A percentile compares a stretch with the other conserved stretches of the same genome.
Evolutionary conservation across 2,329 filamentous ascomycete genomes (phyloP).

Genomic region (Samsoniella hepiali): DNA sequence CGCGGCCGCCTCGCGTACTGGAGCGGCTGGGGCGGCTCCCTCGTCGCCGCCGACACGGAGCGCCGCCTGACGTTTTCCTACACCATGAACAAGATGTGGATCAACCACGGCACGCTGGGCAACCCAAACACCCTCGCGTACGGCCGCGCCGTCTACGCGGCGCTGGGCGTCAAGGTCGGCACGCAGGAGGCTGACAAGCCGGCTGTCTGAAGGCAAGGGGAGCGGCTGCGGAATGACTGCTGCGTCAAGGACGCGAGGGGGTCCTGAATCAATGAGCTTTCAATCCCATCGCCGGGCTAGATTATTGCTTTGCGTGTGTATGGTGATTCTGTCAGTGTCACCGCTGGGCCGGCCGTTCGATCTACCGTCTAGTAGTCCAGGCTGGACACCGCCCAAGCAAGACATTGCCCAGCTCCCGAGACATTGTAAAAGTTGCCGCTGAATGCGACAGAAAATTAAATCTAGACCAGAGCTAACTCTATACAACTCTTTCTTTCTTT

Average conservation of each 20-base stretch:
- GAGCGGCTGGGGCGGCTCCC: conserved; percentile 45
- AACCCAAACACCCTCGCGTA: conserved; percentile 11
- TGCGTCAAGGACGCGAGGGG: not conserved
- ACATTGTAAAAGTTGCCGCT: no score
- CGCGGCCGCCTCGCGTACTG: conserved; percentile 36
- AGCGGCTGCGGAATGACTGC: not conserved
- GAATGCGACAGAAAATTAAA: no score
- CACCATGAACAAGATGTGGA: conserved; percentile 44
- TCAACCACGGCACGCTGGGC: conserved; percentile 3
- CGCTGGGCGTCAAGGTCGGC: conserved; percentile 9
- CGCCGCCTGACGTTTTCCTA: conserved; percentile 41
- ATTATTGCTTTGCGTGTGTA: no score
- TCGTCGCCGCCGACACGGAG: conserved; percentile 42
- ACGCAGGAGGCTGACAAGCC: not conserved
- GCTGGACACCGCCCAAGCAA: no score
- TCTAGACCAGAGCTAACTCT: no score
- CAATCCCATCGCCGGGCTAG: no score
- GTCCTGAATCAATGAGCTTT: no score
- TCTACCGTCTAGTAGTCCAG: no score
- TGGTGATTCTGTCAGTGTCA: no score
- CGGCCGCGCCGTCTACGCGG: conserved; percentile 2
- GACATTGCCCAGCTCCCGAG: no score
- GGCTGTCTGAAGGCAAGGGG: not conserved
- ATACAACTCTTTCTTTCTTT: no score
- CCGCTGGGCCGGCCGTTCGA: no score